A percentile compares a stretch with the other conserved stretches of the same genome.
These are phyloP conservation scores for Immersiella caudata DNA, from an alignment of 495 filamentous ascomycete species.

Conservation along the genomic window DNA sequence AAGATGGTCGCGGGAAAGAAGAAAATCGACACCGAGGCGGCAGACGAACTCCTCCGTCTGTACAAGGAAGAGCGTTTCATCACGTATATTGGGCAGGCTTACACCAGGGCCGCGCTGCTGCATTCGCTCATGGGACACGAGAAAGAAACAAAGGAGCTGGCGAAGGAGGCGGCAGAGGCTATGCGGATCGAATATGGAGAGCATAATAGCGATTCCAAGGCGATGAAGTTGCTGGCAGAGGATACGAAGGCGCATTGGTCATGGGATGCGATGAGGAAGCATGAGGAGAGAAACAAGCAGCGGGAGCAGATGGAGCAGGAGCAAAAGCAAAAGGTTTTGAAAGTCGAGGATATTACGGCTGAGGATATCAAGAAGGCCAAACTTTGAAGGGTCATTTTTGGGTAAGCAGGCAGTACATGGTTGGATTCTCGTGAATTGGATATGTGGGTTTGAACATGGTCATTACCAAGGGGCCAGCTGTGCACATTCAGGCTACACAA, in stretches of 20 bases:
- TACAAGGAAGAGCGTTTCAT: constrained; percentile 42
- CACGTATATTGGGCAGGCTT: constrained; percentile 41
- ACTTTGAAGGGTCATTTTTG: no score
- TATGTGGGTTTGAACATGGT: no score
- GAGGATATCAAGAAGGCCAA: constrained; percentile 1
- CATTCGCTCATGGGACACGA: constrained; percentile 46
- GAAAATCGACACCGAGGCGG: constrained; percentile 38
- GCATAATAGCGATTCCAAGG: constrained; percentile 31
- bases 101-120: constrained; percentile 47
- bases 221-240: constrained; percentile 43
- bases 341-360: constrained; percentile 1
- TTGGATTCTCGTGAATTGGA: no score
- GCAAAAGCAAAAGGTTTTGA: neutral
- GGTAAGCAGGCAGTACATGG: no score
- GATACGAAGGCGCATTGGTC: constrained; percentile 37
- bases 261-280: constrained; percentile 26
- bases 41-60: constrained; percentile 37
- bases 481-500: no score
- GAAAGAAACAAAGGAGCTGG: constrained; percentile 39
- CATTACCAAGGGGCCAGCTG: no score
- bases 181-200: constrained; percentile 42
- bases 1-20: constrained; percentile 31
- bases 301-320: neutral
- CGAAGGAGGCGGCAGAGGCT: constrained; percentile 36
- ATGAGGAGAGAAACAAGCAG: neutral